Conservation (phyloP, 192 early-diverging fungal species). For the Linnemannia zychae region DNA sequence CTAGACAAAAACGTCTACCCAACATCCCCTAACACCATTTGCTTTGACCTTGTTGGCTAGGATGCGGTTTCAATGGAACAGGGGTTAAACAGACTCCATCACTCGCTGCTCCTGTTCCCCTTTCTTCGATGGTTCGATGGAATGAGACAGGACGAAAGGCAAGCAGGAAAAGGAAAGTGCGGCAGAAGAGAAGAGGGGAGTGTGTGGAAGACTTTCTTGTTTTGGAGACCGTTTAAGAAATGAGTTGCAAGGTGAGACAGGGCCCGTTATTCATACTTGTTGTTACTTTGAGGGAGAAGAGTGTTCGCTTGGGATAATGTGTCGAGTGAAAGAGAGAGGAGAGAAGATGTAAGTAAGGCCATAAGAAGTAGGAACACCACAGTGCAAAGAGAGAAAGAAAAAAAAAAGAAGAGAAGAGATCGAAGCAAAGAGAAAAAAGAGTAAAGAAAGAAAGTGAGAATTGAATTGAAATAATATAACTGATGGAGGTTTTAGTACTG, state of each 20-base stretch:
- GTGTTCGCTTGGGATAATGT: too few relatives aligned
- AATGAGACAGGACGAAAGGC: background rate
- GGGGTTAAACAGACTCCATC: too few relatives aligned
- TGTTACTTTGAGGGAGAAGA: background rate
- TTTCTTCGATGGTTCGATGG: background rate
- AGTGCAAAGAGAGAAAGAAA: background rate
- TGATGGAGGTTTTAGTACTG: background rate
- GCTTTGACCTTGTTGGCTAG: constrained; percentile 6
- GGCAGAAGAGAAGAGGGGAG: background rate
- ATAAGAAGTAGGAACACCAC: too few relatives aligned
- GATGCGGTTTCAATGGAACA: background rate
- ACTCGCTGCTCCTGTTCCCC: background rate
- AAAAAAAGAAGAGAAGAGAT: background rate
- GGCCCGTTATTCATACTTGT: background rate
- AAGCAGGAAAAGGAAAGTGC: background rate
- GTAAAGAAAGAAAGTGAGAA: background rate
- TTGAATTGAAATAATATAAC: background rate
- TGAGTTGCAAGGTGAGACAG: background rate
- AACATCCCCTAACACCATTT: background rate
- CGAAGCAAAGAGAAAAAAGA: background rate
- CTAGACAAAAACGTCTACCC: too few relatives aligned
- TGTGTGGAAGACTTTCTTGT: background rate
- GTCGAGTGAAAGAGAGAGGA: background rate
- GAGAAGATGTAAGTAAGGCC: too few relatives aligned
- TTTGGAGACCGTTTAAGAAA: background rate